These are phyloP conservation scores for Phylloporus gajari DNA, from an alignment of 1,284 basidiomycete species.

Conservation along the genomic window DNA sequence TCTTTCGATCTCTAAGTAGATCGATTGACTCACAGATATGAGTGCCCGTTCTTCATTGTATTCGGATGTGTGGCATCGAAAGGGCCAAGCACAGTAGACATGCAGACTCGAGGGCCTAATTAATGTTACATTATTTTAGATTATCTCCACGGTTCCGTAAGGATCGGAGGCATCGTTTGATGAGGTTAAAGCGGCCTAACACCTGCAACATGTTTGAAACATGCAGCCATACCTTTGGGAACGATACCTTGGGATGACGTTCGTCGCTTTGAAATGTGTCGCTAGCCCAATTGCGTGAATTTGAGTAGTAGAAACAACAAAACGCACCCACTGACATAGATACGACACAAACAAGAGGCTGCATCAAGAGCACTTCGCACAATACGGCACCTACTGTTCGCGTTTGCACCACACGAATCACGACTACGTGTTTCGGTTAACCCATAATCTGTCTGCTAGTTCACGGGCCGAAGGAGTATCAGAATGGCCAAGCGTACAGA, in stretches of 20 bases:
- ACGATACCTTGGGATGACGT: constrained; percentile 71
- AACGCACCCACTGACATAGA: constrained; percentile 56
- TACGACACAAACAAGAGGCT: constrained; percentile 44
- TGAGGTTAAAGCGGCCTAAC: constrained; percentile 68
- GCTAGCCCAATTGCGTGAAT: constrained; percentile 50
- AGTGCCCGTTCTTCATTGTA: constrained; percentile 95
- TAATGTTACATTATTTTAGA: constrained; percentile 79
- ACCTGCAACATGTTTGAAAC: constrained; percentile 88
- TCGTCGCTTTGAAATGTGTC: constrained; percentile 67
- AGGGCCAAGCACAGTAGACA: constrained; percentile 86
- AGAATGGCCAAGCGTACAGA: too few species aligned
- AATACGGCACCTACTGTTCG: too few species aligned
- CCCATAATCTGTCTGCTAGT: too few species aligned
- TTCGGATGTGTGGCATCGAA: constrained; percentile 78
- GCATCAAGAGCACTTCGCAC: too few species aligned
- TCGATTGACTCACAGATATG: constrained; percentile 72
- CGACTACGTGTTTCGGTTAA: too few species aligned
- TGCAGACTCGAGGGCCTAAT: constrained; percentile 91
- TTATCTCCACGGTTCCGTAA: constrained; percentile 83
- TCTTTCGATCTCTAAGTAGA: constrained; percentile 18
- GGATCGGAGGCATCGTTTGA: constrained; percentile 70
- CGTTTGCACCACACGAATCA: too few species aligned
- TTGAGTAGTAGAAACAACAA: neutral
- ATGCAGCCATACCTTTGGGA: constrained; percentile 85
- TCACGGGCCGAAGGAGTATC: too few species aligned